phyloP scores from a whole-genome alignment of 164 flowering plant genomes.

The Tinospora cordifolia region DNA sequence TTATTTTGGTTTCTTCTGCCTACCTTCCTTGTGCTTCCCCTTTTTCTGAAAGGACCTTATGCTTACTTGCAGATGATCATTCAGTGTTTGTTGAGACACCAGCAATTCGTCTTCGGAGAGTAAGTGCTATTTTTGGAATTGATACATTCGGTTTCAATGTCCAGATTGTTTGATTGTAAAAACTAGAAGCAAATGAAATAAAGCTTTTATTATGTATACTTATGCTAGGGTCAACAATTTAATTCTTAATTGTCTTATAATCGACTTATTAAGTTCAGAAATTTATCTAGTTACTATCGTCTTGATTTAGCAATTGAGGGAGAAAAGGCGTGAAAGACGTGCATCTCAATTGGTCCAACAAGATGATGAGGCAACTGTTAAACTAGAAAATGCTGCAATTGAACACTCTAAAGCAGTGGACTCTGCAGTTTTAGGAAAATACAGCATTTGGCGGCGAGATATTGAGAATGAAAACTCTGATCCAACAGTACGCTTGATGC shows the following conservation, averaged over 20 bases:
- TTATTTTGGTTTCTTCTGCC: not conserved
- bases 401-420: conserved; percentile 93
- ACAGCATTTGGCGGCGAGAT: conserved; percentile 91
- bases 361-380: conserved; percentile 64
- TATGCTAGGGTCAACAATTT: not conserved
- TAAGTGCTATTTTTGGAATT: conserved; percentile 21
- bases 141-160: not conserved
- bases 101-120: conserved; percentile 63
- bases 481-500: conserved; percentile 77
- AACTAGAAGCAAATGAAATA: not conserved
- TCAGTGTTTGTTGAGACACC: conserved; percentile 46
- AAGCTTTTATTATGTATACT: not conserved
- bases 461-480: conserved; percentile 88
- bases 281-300: not conserved
- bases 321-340: conserved; percentile 73
- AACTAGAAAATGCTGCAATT: conserved; percentile 93
- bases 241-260: not conserved
- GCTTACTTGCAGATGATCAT: conserved; percentile 41
- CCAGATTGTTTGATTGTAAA: not conserved
- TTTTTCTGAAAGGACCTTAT: not conserved
- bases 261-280: not conserved
- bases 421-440: conserved; percentile 86
- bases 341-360: conserved; percentile 59
- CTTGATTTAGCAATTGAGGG: conserved; percentile 61
- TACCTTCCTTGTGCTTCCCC: not conserved